These are phyloP conservation scores for Candida ortonii DNA, from an alignment of 805 yeast species.

Conservation along the genomic window DNA sequence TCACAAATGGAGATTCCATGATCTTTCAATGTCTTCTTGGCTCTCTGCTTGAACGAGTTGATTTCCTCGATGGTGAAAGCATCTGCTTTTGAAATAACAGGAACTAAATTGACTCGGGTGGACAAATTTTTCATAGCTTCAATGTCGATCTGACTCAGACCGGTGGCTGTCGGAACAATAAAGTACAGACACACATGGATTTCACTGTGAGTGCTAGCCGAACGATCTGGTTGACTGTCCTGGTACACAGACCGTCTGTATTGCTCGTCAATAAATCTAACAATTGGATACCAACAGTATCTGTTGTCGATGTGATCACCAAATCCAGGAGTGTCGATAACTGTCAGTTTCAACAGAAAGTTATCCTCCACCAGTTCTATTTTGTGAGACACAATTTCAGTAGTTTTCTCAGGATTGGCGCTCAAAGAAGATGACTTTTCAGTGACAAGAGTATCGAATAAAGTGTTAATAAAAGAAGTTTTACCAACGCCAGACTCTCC, in stretches of 20 bases:
- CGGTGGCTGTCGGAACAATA: slow-evolving; percentile 63
- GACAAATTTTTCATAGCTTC: slow-evolving; percentile 69
- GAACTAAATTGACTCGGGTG: slow-evolving; percentile 73
- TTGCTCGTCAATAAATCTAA: slow-evolving; percentile 77
- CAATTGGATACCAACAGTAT: slow-evolving; percentile 65
- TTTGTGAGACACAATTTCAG: slow-evolving; percentile 34
- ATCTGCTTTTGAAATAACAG: slow-evolving; percentile 80
- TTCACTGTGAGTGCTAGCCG: slow-evolving; percentile 54
- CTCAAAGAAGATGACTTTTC: slow-evolving; percentile 21
- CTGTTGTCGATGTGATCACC: slow-evolving; percentile 67
- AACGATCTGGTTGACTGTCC: slow-evolving; percentile 70
- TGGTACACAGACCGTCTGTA: slow-evolving; percentile 66
- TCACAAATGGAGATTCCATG: slow-evolving; percentile 62
- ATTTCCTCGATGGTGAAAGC: slow-evolving; percentile 60
- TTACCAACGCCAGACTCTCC: slow-evolving; percentile 88
- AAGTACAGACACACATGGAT: slow-evolving; percentile 87
- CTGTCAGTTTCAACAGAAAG: slow-evolving; percentile 55
- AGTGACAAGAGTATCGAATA: slow-evolving; percentile 54
- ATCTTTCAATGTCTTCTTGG: slow-evolving; percentile 47
- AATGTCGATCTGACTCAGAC: slow-evolving; percentile 64
- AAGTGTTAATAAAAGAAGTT: slow-evolving; percentile 75
- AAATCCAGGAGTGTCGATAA: slow-evolving; percentile 75
- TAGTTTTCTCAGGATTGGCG: slow-evolving; percentile 32
- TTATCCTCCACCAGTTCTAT: slow-evolving; percentile 59
- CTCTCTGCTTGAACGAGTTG: slow-evolving; percentile 47